Base-by-base conservation (phyloP, 805 yeast species). In the Wickerhamiella allomyrinae region DNA sequence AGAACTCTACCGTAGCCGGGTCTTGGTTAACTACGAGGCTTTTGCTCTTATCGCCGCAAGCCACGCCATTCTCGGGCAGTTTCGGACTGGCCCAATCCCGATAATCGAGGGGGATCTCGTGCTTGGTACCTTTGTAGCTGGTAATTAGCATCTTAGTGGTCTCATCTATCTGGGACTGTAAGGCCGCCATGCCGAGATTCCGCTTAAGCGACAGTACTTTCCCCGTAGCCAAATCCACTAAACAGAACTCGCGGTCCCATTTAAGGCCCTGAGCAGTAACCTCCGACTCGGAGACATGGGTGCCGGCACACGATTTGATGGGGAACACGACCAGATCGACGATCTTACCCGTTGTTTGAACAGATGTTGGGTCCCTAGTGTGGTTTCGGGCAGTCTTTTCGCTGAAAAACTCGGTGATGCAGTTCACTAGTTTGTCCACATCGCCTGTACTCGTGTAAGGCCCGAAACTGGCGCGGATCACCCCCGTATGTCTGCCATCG, bases 301-400 rank as follows among this genome's bases (percentile, higher is more conserved):
- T 57, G 1, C 62, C 68, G 3, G 53, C 58, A 45, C 72, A 68
- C 6, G 71, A 66, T 42, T 68, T 68, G 37, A 68, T 62, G 2
- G 73, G 73, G 48, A 60, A 68, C 1, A 66, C 54, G 17, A 48
- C 44, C 20, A 67, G 21, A 13, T 50, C 43, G 20, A 48, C 42
- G 13, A 66, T 46, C 13, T 22, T 22, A 3, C 39, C 41, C 4
- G 29, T 31, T 17, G 20, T 41, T 23, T 13, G 37, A 4, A 34
- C 37, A 20, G 14, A 27, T 14, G 11, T 19, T 8, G 5, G 22
- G 24, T 17, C 33, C 24, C 24, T 38, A 29, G n/a, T 13, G 15
- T n/a, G 27, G 10, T 2, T 24, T 24, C 5, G 14, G 3, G 27
- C 23, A 3, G 13, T 17, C 14, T 27, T 27, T 17, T n/a, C 14